Evolutionary conservation across 768 basidiomycete species (phyloP).

Genomic region (Roridomyces roridus): DNA sequence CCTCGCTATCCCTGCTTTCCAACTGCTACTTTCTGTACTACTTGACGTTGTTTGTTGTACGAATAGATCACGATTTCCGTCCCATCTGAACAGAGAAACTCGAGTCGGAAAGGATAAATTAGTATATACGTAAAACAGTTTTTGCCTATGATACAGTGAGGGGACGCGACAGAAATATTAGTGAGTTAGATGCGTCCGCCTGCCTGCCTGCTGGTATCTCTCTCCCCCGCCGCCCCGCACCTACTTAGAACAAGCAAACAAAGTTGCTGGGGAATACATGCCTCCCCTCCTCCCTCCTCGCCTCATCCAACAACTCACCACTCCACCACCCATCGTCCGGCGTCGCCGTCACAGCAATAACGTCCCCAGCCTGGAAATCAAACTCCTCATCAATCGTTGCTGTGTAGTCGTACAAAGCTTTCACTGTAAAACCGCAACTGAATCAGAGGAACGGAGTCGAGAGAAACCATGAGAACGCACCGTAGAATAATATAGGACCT

Average conservation of each 20-base stretch:
- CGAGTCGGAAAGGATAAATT: too few species aligned
- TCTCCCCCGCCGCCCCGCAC: background rate
- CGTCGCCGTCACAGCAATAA: conserved; percentile 93
- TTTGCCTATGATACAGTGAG: conserved; percentile 5
- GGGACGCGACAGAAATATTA: too few species aligned
- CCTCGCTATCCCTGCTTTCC: background rate
- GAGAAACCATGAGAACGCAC: conserved; percentile 53
- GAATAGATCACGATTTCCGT: too few species aligned
- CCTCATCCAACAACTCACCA: conserved; percentile 82
- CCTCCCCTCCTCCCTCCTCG: conserved; percentile 71
- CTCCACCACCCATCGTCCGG: conserved; percentile 99
- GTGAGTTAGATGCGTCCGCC: background rate
- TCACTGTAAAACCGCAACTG: conserved; percentile 56
- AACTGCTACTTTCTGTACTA: too few species aligned
- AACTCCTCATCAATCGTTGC: conserved; percentile 93
- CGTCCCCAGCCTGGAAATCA: conserved; percentile 93
- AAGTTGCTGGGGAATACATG: conserved; percentile 92
- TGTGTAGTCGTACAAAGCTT: conserved; percentile 88
- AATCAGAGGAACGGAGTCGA: too few species aligned
- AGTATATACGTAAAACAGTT: background rate
- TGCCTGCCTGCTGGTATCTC: too few species aligned
- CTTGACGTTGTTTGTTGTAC: too few species aligned
- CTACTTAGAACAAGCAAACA: conserved; percentile 71
- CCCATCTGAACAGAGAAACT: too few species aligned
- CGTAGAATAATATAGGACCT: conserved; percentile 84